Conservation (phyloP, 495 filamentous ascomycete species). For the Annulohypoxylon nitens region DNA sequence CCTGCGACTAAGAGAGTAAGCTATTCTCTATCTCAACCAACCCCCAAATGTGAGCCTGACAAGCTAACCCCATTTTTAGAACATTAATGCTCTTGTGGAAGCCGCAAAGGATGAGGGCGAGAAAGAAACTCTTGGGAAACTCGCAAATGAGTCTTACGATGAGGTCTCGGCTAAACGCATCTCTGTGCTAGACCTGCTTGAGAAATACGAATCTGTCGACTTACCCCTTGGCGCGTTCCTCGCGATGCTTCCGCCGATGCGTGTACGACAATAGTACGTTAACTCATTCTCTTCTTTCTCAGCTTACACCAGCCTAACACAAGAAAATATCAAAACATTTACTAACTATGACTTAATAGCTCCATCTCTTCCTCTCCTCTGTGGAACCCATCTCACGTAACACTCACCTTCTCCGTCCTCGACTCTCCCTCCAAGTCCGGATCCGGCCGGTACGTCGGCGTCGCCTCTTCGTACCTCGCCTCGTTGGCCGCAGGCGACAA, state of each 20-base stretch:
- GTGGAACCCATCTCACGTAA: conserved; percentile 67
- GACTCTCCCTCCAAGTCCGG: conserved; percentile 67
- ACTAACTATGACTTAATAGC: conserved; percentile 45
- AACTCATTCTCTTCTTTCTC: neutral
- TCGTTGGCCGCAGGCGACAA: conserved; percentile 70
- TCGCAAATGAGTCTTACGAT: conserved; percentile 65
- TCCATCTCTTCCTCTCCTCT: conserved; percentile 83
- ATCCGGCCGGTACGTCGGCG: conserved; percentile 64
- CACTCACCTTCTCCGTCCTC: conserved; percentile 76
- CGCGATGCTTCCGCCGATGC: conserved; percentile 78
- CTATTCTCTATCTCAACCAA: neutral
- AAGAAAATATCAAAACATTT: neutral
- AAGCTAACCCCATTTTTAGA: conserved; percentile 47
- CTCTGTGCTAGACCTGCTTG: conserved; percentile 75
- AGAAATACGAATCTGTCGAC: conserved; percentile 66
- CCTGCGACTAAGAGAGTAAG: conserved; percentile 71
- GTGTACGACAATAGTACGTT: conserved; percentile 74
- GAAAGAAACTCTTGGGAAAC: conserved; percentile 58
- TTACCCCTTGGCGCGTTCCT: conserved; percentile 74
- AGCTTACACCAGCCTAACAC: neutral
- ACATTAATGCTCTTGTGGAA: conserved; percentile 62
- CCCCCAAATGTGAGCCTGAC: neutral
- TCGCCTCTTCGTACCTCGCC: conserved; percentile 72
- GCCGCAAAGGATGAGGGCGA: conserved; percentile 55
- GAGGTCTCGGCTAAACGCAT: conserved; percentile 69